Evolutionary conservation across 495 filamentous ascomycete genomes (phyloP).

Genomic region (Xylaria cubensis): DNA sequence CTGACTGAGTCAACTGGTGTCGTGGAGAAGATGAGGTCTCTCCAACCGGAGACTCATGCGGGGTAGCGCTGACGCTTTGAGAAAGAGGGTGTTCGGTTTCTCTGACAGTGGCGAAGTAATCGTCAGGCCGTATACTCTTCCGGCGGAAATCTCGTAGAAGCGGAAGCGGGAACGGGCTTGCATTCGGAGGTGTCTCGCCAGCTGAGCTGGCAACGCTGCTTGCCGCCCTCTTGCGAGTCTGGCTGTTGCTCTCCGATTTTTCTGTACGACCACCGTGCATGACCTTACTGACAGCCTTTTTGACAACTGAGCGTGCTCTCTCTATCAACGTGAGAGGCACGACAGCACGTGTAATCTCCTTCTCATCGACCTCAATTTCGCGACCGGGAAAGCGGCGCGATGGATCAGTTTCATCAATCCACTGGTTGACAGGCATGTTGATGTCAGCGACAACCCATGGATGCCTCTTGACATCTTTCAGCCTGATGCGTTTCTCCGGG

Average conservation of each 20-base stretch:
- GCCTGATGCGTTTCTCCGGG: conserved; percentile 81
- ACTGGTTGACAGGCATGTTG: conserved; percentile 67
- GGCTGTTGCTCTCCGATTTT: conserved; percentile 57
- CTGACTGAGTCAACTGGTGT: conserved; percentile 52
- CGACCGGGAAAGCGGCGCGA: conserved; percentile 78
- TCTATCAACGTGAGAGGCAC: conserved; percentile 87
- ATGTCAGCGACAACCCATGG: conserved; percentile 92
- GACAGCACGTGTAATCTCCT: conserved; percentile 89
- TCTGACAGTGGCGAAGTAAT: conserved; percentile 64
- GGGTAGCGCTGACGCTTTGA: conserved; percentile 79
- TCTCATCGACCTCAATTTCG: conserved; percentile 89
- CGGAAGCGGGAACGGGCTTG: conserved; percentile 47
- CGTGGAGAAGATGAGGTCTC: conserved; percentile 42
- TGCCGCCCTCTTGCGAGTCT: conserved; percentile 57
- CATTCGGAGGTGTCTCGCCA: conserved; percentile 49
- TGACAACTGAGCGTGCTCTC: conserved; percentile 70
- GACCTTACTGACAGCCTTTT: conserved; percentile 68
- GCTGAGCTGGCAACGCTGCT: conserved; percentile 66
- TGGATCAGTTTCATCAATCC: conserved; percentile 95
- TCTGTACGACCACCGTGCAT: conserved; percentile 63
- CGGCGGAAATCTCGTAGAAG: conserved; percentile 61
- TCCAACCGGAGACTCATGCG: conserved; percentile 57
- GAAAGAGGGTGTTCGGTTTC: conserved; percentile 79
- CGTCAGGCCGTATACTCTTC: conserved; percentile 74
- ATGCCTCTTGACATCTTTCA: conserved; percentile 94